These are phyloP conservation scores for Phlebiopsis flavidoalba DNA, from an alignment of 768 basidiomycete genomes.

Conservation along the genomic window DNA sequence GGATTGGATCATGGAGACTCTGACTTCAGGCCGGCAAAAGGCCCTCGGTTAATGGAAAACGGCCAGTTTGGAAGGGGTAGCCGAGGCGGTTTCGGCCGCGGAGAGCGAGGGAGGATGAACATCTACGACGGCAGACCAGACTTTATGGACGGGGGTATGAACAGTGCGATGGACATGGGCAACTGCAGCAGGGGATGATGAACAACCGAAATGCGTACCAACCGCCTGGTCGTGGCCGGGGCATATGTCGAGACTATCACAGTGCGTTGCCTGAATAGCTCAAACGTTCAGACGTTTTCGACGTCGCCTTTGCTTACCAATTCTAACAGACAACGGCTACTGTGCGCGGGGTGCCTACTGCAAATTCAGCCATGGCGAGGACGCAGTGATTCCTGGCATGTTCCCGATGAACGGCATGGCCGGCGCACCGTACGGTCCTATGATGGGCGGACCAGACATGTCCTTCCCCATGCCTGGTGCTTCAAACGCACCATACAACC, in stretches of 20 bases:
- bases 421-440: slow-evolving; percentile 59
- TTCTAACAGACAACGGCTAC: slow-evolving; percentile 72
- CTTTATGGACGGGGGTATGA: slow-evolving; percentile 22
- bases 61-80: slow-evolving; percentile 63
- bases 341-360: slow-evolving; percentile 86
- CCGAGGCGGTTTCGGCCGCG: slow-evolving; percentile 33
- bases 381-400: slow-evolving; percentile 71
- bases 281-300: slow-evolving; percentile 3
- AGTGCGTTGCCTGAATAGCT: slow-evolving; percentile 49
- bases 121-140: slow-evolving; percentile 19
- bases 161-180: slow-evolving; percentile 26
- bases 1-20: slow-evolving; percentile 53
- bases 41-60: slow-evolving; percentile 60
- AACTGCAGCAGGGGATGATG: slow-evolving; percentile 19
- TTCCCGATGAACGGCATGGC: slow-evolving; percentile 49
- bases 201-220: slow-evolving; percentile 55
- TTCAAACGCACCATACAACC: slow-evolving; percentile 57
- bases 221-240: slow-evolving; percentile 68
- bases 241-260: slow-evolving; percentile 88
- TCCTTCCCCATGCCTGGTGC: slow-evolving; percentile 46
- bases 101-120: slow-evolving; percentile 30
- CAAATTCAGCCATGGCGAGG: slow-evolving; percentile 91
- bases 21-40: slow-evolving; percentile 62
- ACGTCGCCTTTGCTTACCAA: background rate
- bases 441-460: slow-evolving; percentile 53